Base-by-base conservation (phyloP, 495 filamentous ascomycete species). In the Podospora tetraspora region DNA sequence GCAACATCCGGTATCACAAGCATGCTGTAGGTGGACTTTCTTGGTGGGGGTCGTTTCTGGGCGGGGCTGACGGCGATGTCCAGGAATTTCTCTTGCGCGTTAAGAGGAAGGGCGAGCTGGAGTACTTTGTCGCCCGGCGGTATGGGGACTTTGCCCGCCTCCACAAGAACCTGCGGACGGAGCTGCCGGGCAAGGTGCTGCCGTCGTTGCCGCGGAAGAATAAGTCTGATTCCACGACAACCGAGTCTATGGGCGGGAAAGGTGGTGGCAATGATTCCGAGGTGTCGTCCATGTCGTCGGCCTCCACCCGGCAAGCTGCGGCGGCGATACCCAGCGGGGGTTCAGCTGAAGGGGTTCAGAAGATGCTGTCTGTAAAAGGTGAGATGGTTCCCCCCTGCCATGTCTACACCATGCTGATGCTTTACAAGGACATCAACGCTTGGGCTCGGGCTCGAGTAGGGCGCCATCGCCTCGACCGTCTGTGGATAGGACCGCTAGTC, bases 1-100 rank as follows among this genome's bases (percentile, higher is more conserved):
- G 93, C 74, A 96, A 94, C 43, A 86, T 98, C 32, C 83, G 95
- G 62, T 88, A 94, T 72, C 96, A 97, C 77, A 90, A 91, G 73
- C 96, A 99, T 83, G 92, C 95, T 64, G 93, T 96, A 81, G 77
- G 89, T 78, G 62, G 24, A n/a, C 62, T 34, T 12, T 10, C 59
- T n/a, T 7, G 25, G 37, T 43, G 19, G 27, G 12, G 24, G 8
- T 19, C n/a, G n/a, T 16, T 68, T 9, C 22, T 43, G 34, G 24
- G 11, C 21, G n/a, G 37, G 13, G 43, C 63, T 43, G 43, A 23
- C 34, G n/a, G 6, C 43, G 66, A 29, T 70, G 3, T 43, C 60
- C 57, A 94, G 93, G 93, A 97, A 83, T 99, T 97, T 72, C 78
- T 99, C 34, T 82, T 99, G 61, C 86, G 94, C 9, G 90, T 96